These are phyloP conservation scores for Lentinula boryana DNA, from an alignment of 768 basidiomycete species.

Conservation along the genomic window DNA sequence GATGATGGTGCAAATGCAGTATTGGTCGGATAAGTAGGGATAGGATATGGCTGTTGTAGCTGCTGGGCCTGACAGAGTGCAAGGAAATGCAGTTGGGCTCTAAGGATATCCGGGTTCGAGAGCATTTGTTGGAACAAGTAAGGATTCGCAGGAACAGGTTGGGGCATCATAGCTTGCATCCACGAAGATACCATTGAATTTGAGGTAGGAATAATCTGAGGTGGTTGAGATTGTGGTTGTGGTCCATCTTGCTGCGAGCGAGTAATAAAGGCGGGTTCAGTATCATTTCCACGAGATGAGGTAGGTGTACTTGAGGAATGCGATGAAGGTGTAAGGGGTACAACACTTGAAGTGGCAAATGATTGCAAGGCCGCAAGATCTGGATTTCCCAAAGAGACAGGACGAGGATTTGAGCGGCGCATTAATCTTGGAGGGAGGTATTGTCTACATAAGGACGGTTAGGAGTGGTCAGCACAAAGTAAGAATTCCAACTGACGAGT, in stretches of 20 bases:
- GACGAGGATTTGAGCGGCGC: not conserved
- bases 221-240: not conserved
- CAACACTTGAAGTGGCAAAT: not conserved
- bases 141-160: not conserved
- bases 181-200: not conserved
- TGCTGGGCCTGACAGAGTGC: not conserved
- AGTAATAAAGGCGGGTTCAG: not conserved
- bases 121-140: not conserved
- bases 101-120: not conserved
- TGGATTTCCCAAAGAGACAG: not conserved
- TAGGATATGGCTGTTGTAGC: not conserved
- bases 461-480: not conserved
- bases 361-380: not conserved
- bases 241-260: not conserved
- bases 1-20: conserved; percentile 1
- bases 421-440: not conserved
- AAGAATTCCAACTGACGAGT: not conserved
- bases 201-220: not conserved
- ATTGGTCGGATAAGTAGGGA: not conserved
- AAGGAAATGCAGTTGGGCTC: not conserved
- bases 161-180: not conserved
- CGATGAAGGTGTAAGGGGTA: not conserved
- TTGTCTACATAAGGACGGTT: not conserved
- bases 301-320: not conserved
- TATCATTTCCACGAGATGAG: not conserved